Base-by-base conservation (phyloP, 306 rosid species). In the Citrullus amarus region DNA sequence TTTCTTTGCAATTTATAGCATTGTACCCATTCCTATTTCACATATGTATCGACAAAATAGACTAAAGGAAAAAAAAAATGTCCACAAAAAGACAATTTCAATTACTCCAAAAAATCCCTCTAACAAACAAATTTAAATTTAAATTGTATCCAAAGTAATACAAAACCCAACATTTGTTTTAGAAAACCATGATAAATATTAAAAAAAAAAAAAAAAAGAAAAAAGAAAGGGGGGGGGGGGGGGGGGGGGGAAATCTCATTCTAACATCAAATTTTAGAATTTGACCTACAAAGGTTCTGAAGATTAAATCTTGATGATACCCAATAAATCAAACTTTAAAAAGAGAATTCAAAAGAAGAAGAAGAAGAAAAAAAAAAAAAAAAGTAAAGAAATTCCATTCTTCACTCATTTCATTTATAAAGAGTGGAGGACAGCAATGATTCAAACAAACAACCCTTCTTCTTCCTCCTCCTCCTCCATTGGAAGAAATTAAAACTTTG, bases 351-450 rank as follows among this genome's bases (percentile, higher is more conserved):
- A 44, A 62, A 60, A 28, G 30, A 25, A 11, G 25, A 20, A 11
- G 11, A 15, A 65, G 15, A 9, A 25, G 25, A 25, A 1, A 25
- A 25, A 25, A 25, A 25, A 25, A 25, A 25, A 0, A 25, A 25
- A n/a, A n/a, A 20, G 1, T 0, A 22, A 68, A 50, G 1, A 16
- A 66, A 4, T 16, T 48, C 41, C 41, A 28, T 16, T 14, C 8
- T 30, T 73, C 20, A 73, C 78, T 73, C 62, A 73, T 32, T 73
- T 73, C 46, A 50, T 53, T 17, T 32, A 17, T 30, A 16, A 70
- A 54, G 79, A 76, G 79, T 76, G 79, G 79, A 76, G 38, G 68
- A 76, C 79, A 76, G 79, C 54, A 57, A 76, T 76, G 56, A 76
- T 76, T 38, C 20, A 58, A 76, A 17, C 34, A 57, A 75, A 10